Evolutionary conservation across 176 grass and related monocot species (phyloP), one percentile per base, ranked within the genome.

Genomic region (Phragmites australis): DNA sequence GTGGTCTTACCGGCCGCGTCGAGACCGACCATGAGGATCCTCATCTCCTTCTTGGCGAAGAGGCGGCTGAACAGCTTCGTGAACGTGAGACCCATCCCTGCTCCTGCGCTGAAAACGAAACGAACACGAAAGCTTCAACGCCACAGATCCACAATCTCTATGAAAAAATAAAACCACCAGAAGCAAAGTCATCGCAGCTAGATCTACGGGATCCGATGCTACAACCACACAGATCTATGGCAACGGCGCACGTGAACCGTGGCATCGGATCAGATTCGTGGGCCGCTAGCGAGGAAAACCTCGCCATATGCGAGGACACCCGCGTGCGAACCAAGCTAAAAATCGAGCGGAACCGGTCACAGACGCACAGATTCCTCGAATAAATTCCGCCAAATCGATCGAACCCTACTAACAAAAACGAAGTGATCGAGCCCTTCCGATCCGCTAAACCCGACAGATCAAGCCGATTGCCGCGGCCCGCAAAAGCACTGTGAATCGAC

Each of bases 21-120:
- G 31, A 94, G 92, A 75, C 92, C 92, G 27, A 94, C 92, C 92
- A 94, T 94, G 72, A 94, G 83, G 52, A 94, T 94, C 84, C 92
- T 84, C 92, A 94, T 94, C 87, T 94, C 92, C 89, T 92, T 94
- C 87, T 94, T 94, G 14, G 92, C 92, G 66, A 94, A 94, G 46
- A 94, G 92, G 11, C 92, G 92, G 66, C 92, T 94, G 81, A 94
- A 94, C 52, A 94, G 72, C 89, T 94, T 94, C 0, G 92, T 94
- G 84, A 94, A 94, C 32, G 92, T 92, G 81, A 94, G 92, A 84
- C 92, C 92, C 92, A 94, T 94, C 68, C 87, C 78, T 4, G 39
- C 64, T 80, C 52, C 88, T 54, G 52, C 52, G 34, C 92, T 82
- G 40, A 56, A 56, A 80, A 57, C 40, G 19, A 74, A 82, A 72